phyloP scores from a whole-genome alignment of 1,284 basidiomycete species.

The Phylloboletellus chloephorus region DNA sequence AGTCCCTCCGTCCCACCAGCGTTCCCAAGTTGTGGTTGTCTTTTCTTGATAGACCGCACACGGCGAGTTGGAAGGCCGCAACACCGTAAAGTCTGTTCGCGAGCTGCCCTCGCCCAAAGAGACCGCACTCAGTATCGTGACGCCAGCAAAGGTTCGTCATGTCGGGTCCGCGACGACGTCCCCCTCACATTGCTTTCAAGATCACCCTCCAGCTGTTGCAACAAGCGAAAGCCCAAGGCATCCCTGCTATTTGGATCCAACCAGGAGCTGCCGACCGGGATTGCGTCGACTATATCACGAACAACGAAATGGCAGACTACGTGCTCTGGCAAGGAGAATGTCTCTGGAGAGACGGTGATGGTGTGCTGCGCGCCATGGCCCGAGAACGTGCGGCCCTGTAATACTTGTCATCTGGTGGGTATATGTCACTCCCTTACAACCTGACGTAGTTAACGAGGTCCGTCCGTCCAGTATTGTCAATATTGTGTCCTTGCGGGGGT shows the following conservation, averaged over 20 bases:
- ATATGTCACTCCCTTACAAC: background rate
- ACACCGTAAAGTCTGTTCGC: constrained; percentile 48
- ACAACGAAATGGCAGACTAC: constrained; percentile 25
- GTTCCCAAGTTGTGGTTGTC: no score
- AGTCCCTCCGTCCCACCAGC: no score
- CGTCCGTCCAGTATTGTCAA: background rate
- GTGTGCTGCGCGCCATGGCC: constrained; percentile 19
- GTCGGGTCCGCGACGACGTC: background rate
- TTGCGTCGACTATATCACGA: constrained; percentile 46
- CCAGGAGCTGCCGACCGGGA: constrained; percentile 71
- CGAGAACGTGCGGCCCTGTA: constrained; percentile 22
- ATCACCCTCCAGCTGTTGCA: constrained; percentile 62
- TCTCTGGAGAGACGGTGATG: constrained; percentile 30
- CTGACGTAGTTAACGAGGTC: background rate
- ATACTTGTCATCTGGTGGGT: constrained; percentile 1
- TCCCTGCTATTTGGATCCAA: constrained; percentile 79
- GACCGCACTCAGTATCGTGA: constrained; percentile 78
- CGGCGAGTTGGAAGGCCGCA: constrained; percentile 56
- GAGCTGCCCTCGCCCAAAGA: constrained; percentile 58
- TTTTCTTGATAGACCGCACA: constrained; percentile 48
- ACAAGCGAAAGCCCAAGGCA: constrained; percentile 54
- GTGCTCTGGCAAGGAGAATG: constrained; percentile 32
- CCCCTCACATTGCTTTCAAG: constrained; percentile 32
- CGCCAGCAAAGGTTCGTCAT: constrained; percentile 54
- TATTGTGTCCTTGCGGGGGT: background rate